Percentiles rank a stretch among this genome's conserved stretches.
These are phyloP conservation scores for Lichina pygmaea DNA, from an alignment of 495 filamentous ascomycete species.

Conservation along the genomic window DNA sequence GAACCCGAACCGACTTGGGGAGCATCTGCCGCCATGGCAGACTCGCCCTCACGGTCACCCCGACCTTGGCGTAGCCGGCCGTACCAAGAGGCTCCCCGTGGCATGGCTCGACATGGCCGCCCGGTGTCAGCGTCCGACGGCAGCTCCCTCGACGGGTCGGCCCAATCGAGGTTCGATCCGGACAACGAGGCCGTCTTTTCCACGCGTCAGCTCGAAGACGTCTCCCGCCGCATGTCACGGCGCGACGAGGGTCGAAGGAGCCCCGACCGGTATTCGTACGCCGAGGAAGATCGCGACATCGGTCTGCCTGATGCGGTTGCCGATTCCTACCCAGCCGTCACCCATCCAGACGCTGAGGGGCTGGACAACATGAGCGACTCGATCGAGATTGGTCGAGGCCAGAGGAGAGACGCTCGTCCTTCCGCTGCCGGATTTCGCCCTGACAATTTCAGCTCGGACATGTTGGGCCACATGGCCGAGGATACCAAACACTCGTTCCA, in stretches of 20 bases:
- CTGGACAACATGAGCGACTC: neutral
- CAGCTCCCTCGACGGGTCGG: slow-evolving; percentile 8
- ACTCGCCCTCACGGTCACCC: no score
- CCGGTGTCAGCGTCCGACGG: neutral
- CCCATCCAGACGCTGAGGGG: slow-evolving; percentile 2
- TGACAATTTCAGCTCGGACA: neutral
- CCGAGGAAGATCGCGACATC: neutral
- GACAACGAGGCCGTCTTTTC: slow-evolving; percentile 24
- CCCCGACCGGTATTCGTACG: slow-evolving; percentile 5
- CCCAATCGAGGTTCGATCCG: slow-evolving; percentile 22
- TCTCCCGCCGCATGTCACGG: slow-evolving; percentile 8
- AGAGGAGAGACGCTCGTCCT: neutral
- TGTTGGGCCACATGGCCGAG: no score
- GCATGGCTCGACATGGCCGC: no score
- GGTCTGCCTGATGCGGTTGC: neutral
- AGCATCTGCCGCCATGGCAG: no score
- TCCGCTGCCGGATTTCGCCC: neutral
- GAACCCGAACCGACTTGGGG: no score
- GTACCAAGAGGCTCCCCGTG: no score
- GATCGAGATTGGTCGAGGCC: slow-evolving; percentile 3
- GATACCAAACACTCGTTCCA: no score
- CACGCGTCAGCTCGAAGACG: slow-evolving; percentile 18
- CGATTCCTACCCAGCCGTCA: slow-evolving; percentile 1
- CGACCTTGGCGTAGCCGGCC: no score
- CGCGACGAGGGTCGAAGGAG: slow-evolving; percentile 7